A percentile compares a stretch with the other conserved stretches of the same genome.
These are phyloP conservation scores for Colletotrichum sp. DNA, from an alignment of 2,329 filamentous ascomycete species.

Conservation along the genomic window DNA sequence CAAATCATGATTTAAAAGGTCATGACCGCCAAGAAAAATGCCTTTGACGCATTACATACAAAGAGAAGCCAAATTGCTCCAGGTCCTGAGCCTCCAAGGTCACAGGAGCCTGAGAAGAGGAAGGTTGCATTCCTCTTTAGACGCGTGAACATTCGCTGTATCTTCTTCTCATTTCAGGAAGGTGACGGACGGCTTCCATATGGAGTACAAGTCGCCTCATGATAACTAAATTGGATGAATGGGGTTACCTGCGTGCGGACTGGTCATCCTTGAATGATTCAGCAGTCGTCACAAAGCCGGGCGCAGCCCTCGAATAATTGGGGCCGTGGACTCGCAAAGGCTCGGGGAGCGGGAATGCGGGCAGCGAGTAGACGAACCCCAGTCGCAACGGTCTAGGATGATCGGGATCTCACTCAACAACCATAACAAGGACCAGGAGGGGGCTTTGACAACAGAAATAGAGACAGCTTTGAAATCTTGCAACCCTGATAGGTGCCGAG, in stretches of 20 bases:
- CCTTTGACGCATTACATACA: accelerated
- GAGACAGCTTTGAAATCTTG: not conserved
- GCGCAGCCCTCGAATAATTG: not conserved
- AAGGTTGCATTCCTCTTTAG: not conserved
- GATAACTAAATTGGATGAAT: not conserved
- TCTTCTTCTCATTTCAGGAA: not conserved
- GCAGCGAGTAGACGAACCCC: not conserved
- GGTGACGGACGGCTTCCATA: not conserved
- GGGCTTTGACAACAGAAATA: not conserved
- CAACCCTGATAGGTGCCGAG: not conserved
- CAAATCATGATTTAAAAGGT: too few relatives aligned
- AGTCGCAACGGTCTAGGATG: not conserved
- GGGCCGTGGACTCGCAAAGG: not conserved
- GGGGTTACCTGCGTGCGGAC: not conserved
- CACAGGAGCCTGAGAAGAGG: not conserved
- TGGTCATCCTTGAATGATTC: not conserved
- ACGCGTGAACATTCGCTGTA: not conserved
- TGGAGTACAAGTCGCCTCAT: accelerated
- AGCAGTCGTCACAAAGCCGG: not conserved
- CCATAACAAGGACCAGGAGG: not conserved
- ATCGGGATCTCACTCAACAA: not conserved
- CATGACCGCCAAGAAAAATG: not conserved
- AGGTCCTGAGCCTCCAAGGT: accelerated
- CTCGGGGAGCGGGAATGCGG: not conserved
- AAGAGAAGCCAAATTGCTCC: accelerated